Percentiles rank a stretch among this genome's conserved stretches.
phyloP scores from a whole-genome alignment of 2,329 filamentous ascomycete species.

The Sporothrix luriei region DNA sequence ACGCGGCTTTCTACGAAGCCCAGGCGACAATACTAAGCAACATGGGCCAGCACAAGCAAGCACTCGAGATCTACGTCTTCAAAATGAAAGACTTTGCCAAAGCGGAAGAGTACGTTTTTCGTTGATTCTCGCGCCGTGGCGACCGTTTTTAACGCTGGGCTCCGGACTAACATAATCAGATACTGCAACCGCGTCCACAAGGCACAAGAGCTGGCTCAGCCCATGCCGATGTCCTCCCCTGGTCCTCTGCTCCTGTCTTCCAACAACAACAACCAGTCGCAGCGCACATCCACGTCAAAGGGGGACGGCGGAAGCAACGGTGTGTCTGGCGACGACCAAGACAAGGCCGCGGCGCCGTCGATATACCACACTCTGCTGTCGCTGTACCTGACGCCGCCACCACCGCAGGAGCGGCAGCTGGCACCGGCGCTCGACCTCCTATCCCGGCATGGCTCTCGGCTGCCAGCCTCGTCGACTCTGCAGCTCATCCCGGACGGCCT shows the following conservation, averaged over 20 bases:
- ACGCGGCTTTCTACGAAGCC: constrained; percentile 83
- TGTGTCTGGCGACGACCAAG: constrained; percentile 46
- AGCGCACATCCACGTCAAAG: constrained; percentile 41
- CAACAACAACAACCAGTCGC: constrained; percentile 14
- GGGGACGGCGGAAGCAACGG: constrained; percentile 32
- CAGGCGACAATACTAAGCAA: constrained; percentile 89
- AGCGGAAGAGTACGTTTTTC: constrained; percentile 77
- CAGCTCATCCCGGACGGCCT: constrained; percentile 81
- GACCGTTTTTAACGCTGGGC: constrained; percentile 15
- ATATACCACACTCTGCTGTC: constrained; percentile 92
- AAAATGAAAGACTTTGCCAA: constrained; percentile 84
- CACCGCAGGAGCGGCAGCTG: constrained; percentile 71
- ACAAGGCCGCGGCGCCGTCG: constrained; percentile 54
- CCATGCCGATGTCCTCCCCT: constrained; percentile 25
- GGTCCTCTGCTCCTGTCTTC: constrained; percentile 15
- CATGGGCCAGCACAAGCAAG: constrained; percentile 94
- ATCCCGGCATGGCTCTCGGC: constrained; percentile 87
- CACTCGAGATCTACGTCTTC: constrained; percentile 96
- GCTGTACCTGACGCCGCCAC: constrained; percentile 81
- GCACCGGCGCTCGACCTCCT: constrained; percentile 81
- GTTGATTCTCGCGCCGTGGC: not conserved
- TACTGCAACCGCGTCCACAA: constrained; percentile 89
- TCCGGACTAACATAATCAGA: constrained; percentile 46
- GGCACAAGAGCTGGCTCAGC: constrained; percentile 49
- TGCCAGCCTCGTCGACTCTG: constrained; percentile 84